phyloP scores from a whole-genome alignment of 768 basidiomycete genomes.

The Fistulinella prunicolor region DNA sequence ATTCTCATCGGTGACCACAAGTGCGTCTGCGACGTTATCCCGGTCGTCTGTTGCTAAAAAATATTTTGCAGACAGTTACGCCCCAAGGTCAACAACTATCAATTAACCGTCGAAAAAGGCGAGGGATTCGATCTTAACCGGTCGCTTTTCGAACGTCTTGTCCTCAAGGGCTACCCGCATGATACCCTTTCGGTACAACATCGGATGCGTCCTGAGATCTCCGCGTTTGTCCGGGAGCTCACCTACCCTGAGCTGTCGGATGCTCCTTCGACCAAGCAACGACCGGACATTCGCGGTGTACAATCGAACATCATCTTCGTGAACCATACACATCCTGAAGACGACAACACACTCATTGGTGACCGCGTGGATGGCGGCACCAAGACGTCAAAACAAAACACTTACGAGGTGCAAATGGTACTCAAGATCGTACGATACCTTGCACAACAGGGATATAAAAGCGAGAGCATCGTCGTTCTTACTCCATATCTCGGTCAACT shows the following conservation, averaged over 20 bases:
- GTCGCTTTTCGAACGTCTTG: conserved; percentile 67
- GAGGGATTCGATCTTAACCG: conserved; percentile 65
- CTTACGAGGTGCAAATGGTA: conserved; percentile 58
- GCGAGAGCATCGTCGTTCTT: conserved; percentile 59
- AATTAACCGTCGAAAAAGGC: conserved; percentile 63
- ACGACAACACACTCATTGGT: conserved; percentile 35
- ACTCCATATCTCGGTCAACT: conserved; percentile 72
- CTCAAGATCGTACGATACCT: conserved; percentile 64
- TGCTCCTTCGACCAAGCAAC: conserved; percentile 44
- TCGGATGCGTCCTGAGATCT: conserved; percentile 74
- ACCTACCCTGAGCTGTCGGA: conserved; percentile 67
- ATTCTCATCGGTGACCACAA: conserved; percentile 73
- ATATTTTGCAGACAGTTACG: conserved; percentile 53
- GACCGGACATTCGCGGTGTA: conserved; percentile 52
- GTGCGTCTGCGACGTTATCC: conserved; percentile 32
- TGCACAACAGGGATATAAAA: conserved; percentile 63
- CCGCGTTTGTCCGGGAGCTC: conserved; percentile 54
- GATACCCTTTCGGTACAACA: conserved; percentile 55
- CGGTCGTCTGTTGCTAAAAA: neutral
- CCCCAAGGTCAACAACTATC: conserved; percentile 67
- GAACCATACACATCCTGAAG: conserved; percentile 55
- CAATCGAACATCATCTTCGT: conserved; percentile 62
- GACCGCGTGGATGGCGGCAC: conserved; percentile 46
- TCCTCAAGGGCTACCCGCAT: conserved; percentile 60
- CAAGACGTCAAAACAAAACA: conserved; percentile 58